A percentile compares a stretch with the other conserved stretches of the same genome.
phyloP scores from a whole-genome alignment of 108 stramenopile species.

The Skeletonema marinoi region DNA sequence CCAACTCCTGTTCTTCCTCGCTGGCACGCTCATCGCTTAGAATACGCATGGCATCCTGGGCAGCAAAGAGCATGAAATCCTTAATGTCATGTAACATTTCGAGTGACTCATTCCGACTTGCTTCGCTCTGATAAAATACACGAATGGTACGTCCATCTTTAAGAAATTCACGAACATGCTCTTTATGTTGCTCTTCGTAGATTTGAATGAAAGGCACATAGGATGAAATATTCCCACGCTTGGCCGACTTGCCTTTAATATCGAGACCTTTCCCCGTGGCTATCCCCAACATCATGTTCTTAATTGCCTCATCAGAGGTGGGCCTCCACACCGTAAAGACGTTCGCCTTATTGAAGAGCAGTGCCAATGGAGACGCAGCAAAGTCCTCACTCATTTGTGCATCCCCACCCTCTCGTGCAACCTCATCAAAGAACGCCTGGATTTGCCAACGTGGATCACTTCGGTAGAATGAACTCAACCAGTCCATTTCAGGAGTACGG shows the following conservation, averaged over 20 bases:
- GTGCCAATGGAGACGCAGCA: slow-evolving; percentile 19
- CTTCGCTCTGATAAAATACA: slow-evolving; percentile 31
- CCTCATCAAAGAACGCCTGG: slow-evolving; percentile 62
- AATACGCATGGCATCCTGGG: slow-evolving; percentile 32
- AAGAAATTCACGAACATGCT: slow-evolving; percentile 16
- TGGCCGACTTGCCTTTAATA: slow-evolving; percentile 81
- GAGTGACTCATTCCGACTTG: slow-evolving; percentile 21
- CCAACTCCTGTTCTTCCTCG: slow-evolving; percentile 31
- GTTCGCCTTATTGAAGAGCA: slow-evolving; percentile 36
- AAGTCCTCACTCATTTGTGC: slow-evolving; percentile 36
- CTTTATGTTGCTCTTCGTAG: slow-evolving; percentile 58
- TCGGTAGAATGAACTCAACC: slow-evolving; percentile 48
- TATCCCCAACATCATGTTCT: slow-evolving; percentile 70
- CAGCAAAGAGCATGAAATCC: slow-evolving; percentile 33
- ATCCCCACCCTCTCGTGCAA: slow-evolving; percentile 52
- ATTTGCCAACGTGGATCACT: slow-evolving; percentile 68
- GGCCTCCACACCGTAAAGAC: slow-evolving; percentile 82
- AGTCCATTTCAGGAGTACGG: slow-evolving; percentile 30
- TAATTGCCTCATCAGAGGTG: slow-evolving; percentile 63
- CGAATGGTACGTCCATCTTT: slow-evolving; percentile 33
- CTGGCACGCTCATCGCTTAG: slow-evolving; percentile 28
- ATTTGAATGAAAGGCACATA: slow-evolving; percentile 80
- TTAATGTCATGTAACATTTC: slow-evolving; percentile 33
- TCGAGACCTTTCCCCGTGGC: slow-evolving; percentile 80
- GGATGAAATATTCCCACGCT: slow-evolving; percentile 55